Evolutionary conservation across 352 stramenopile species (phyloP), one percentile per base, ranked within the genome.

Genomic region (Peronospora farinosa): DNA sequence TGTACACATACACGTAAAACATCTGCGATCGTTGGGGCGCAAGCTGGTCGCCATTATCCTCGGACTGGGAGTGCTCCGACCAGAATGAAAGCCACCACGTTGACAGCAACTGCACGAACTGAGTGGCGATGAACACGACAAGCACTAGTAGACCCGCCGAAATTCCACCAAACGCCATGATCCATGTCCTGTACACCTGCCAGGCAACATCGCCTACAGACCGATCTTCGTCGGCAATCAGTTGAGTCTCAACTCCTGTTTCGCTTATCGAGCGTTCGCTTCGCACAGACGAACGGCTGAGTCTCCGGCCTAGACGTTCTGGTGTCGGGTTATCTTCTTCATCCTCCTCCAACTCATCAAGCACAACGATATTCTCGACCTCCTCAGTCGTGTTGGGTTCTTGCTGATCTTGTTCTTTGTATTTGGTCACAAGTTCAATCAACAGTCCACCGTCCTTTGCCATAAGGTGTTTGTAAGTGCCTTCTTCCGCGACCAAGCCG

Each of bases 1-100:
- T 76, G 51, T 89, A 96, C 17, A 96, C 67, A 44, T 81, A 78
- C n/a, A 96, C 52, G 51, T 89, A 95, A 51, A 63, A 89, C 72
- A 85, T 81, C 47, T 83, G 58, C 21, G 72, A 74, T 32, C 70
- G 43, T n/a, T 47, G 49, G 30, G 74, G 25, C 12, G 45, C 47
- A 32, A 39, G 15, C 11, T 56, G 21, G 4, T 55, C n/a, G 2
- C 38, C 28, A 11, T 57, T 52, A 12, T 66, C 35, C 9, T 57
- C 47, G 6, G 33, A 7, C 32, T 67, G 37, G 0, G 65, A 63
- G 28, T 72, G 51, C 31, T 72, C 62, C n/a, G 65, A 72, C 65
- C 65, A 74, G 32, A 60, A 69, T 9, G 62, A 70, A 6, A 75
- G 52, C 66, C 66, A 75, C 55, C 62, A 97, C 60, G 59, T 95